These are phyloP conservation scores for Tulasnella sp. DNA, from an alignment of 768 basidiomycete genomes.

Conservation along the genomic window DNA sequence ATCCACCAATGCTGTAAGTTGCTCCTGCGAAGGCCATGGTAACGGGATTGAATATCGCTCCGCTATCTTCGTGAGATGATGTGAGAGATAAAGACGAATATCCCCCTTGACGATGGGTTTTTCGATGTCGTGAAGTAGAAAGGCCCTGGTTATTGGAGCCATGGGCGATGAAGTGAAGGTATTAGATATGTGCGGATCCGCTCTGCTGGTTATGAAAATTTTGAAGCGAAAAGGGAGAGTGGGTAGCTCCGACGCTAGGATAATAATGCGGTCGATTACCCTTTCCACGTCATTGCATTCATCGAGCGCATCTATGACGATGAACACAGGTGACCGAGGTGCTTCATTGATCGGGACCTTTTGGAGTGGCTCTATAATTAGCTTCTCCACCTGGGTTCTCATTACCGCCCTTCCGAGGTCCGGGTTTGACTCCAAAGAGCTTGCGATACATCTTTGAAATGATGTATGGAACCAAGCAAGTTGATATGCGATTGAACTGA, in stretches of 20 bases:
- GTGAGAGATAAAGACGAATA: conserved; percentile 12
- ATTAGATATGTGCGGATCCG: conserved; percentile 22
- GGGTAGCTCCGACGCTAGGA: conserved; percentile 17
- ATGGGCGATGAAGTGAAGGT: neutral
- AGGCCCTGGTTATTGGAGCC: neutral
- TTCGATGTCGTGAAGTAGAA: conserved; percentile 14
- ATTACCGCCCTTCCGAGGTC: conserved; percentile 11
- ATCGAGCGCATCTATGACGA: conserved; percentile 31
- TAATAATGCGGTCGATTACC: conserved; percentile 17
- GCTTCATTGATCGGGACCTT: neutral
- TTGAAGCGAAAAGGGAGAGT: conserved; percentile 24
- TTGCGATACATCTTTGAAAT: conserved; percentile 1
- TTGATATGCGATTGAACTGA: conserved; percentile 27
- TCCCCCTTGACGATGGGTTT: conserved; percentile 5
- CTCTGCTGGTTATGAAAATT: conserved; percentile 26
- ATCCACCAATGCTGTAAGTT: neutral
- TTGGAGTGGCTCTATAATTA: conserved; percentile 17
- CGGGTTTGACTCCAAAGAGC: conserved; percentile 7
- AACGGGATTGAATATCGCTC: neutral
- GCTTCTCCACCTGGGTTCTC: conserved; percentile 19
- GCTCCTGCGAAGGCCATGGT: conserved; percentile 2
- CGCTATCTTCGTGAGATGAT: neutral
- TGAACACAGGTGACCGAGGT: conserved; percentile 19
- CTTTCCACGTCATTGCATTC: conserved; percentile 21
- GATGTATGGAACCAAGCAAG: conserved; percentile 19